Evolutionary conservation across 2,329 filamentous ascomycete species (phyloP).

Genomic region (Claviceps fusiformis): DNA sequence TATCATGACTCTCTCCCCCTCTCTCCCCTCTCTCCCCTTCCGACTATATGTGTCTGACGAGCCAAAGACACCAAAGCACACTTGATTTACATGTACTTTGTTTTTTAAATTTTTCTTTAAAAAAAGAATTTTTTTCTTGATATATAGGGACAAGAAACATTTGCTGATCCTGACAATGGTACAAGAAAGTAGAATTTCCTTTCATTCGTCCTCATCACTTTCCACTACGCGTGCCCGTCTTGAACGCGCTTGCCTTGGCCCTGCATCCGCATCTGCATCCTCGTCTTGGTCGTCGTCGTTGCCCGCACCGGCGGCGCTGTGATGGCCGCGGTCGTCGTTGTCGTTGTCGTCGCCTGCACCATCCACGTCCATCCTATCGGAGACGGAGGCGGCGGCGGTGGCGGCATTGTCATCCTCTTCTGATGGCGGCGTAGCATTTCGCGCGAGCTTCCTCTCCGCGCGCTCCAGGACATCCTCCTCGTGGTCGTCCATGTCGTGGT

Average conservation of each 20-base stretch:
- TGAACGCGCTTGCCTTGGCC: constrained; percentile 30
- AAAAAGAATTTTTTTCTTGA: not conserved
- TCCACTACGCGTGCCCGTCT: constrained; percentile 37
- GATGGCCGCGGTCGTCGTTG: not conserved
- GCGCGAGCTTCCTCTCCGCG: constrained; percentile 28
- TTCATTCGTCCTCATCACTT: constrained; percentile 10
- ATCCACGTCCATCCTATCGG: constrained; percentile 38
- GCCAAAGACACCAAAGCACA: too few relatives aligned
- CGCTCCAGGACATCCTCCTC: constrained; percentile 31
- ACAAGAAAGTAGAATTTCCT: not conserved
- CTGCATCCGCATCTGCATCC: constrained; percentile 30
- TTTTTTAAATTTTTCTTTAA: too few relatives aligned
- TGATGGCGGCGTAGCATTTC: constrained; percentile 20
- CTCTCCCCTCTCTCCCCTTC: too few relatives aligned
- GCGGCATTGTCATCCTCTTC: constrained; percentile 22
- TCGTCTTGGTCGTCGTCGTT: constrained; percentile 21
- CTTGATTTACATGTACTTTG: too few relatives aligned
- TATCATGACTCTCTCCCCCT: too few relatives aligned
- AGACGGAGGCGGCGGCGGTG: constrained; percentile 15
- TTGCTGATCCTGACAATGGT: not conserved
- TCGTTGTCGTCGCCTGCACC: constrained; percentile 16
- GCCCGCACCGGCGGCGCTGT: constrained; percentile 7
- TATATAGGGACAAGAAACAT: not conserved
- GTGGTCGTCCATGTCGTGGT: constrained; percentile 21
- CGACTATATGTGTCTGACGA: too few relatives aligned